Evolutionary conservation across 352 stramenopile genomes (phyloP), one percentile per base, ranked within the genome.

Genomic region (Phytopythium boreale): DNA sequence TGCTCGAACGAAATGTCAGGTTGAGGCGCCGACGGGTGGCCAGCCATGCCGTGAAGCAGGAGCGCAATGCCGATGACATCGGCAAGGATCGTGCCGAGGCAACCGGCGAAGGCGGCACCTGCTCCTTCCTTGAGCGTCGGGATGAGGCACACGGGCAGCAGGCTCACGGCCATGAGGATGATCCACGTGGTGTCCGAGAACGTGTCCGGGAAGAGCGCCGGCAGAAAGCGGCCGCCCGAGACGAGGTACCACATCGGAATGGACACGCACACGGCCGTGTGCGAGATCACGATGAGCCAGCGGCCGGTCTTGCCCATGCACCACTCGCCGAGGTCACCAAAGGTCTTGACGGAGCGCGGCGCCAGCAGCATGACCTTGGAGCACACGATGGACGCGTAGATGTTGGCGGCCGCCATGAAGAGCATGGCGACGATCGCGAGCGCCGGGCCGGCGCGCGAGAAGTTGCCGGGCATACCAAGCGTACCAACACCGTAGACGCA

Each of bases 291-390:
- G 4, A 72, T 63, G 17, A 77, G 47, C 36, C 69, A 86, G 10
- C 77, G 62, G 3, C 73, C 75, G 29, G 50, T 19, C n/a, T 72
- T 74, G 26, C 75, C 77, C 60, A 84, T 70, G 51, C 64, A 68
- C 70, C 76, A 86, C 50, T 86, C 74, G 62, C 77, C 77, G n/a
- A 86, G 62, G 55, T 86, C 77, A 10, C 72, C 70, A 43, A 69
- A 82, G 31, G 77, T 86, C 50, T 73, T 72, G 20, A 84, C 71
- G 36, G 59, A 61, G 27, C 59, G 61, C 20, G 77, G 77, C 24
- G 77, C 77, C 11, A 71, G 51, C 39, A 85, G 71, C 61, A 85
- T 52, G n/a, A 79, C 65, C 58, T 80, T 86, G 56, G 72, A 77
- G 50, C 67, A 60, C 24, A 31, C 56, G 14, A 82, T 52, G 29